Base-by-base conservation (phyloP, 768 basidiomycete species). In the Daedaleopsis nitida region DNA sequence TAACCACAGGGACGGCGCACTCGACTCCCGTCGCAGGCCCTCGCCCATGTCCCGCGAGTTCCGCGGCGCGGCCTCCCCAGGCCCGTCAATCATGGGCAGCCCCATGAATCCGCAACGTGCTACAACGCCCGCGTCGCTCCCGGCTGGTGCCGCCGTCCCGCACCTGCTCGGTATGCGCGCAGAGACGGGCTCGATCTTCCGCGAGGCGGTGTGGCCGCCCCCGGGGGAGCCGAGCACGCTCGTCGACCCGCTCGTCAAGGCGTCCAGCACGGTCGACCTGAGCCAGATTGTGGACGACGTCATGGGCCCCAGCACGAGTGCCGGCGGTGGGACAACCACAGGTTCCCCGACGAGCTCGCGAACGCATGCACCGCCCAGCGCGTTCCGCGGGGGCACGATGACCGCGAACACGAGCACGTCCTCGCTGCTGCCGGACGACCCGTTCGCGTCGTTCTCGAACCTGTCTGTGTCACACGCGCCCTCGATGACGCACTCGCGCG, bases 141-240 rank as follows among this genome's bases (percentile, higher is more conserved):
- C 60, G 14, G 32, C 58, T 1, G 57, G 58, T 43, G 58, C 55
- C 3, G 56, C 64, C 4, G 64, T 59, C 9, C 68, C 70, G 23
- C 66, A 70, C 55, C 51, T 70, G 9, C 45, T 70, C 24, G 66
- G 66, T 27, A 58, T 66, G 58, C 69, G 70, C 52, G 68, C 69
- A 1, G 69, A 72, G 58, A 62, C 72, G 38, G 72, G 72, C 52
- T 70, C 69, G 3, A 64, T 72, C 50, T 73, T 73, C 70, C 70
- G 65, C 43, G 72, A 73, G 62, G 67, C 56, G 1, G 70, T 72
- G 19, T 72, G 70, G 72, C 70, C 70, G 21, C 72, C 72, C 5
- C 70, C 70, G 6, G 59, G 64, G 23, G 60, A 69, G 21, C 48
- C 35, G 24, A 70, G 69, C 53, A 57, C 62, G 16, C 57, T 73